Evolutionary conservation across 345 rosid species (phyloP).

Genomic region (Turnera subulata): DNA sequence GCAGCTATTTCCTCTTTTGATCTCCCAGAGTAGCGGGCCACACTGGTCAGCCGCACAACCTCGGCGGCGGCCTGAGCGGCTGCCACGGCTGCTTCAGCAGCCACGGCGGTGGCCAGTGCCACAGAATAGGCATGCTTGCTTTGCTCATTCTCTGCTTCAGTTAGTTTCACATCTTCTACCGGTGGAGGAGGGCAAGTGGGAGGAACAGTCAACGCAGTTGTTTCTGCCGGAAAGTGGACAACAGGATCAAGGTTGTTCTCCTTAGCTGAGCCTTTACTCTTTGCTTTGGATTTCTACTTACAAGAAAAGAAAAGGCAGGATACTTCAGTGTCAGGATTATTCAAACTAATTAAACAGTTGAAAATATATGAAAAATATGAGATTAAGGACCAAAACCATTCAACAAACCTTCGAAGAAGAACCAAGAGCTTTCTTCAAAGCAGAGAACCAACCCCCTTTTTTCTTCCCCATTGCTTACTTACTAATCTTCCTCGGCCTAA

Average conservation of each 20-base stretch:
- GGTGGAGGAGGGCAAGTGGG: constrained; percentile 12
- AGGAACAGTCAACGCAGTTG: constrained; percentile 1
- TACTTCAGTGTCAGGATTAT: constrained; percentile 6
- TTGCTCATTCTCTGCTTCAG: constrained; percentile 46
- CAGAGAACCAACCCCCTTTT: constrained; percentile 66
- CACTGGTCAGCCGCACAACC: constrained; percentile 32
- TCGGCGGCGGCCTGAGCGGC: constrained; percentile 42
- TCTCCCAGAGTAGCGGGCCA: constrained; percentile 47
- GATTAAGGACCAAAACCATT: neutral
- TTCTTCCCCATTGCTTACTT: constrained; percentile 65
- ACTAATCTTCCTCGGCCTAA: constrained; percentile 23
- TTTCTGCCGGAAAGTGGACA: constrained; percentile 14
- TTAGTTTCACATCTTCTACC: constrained; percentile 40
- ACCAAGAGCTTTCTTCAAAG: constrained; percentile 65
- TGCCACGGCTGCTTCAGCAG: constrained; percentile 48
- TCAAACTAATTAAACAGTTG: neutral
- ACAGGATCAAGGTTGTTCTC: constrained; percentile 27
- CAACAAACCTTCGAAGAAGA: constrained; percentile 47
- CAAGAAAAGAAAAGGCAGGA: constrained; percentile 6
- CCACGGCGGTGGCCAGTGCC: constrained; percentile 35
- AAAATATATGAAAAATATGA: neutral
- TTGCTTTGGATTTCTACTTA: constrained; percentile 44
- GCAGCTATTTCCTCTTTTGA: constrained; percentile 81
- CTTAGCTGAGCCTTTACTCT: constrained; percentile 55
- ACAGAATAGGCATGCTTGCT: constrained; percentile 32